phyloP scores from a whole-genome alignment of 1,139 yeast genomes.

The Debaryomycetaceae sp. region DNA sequence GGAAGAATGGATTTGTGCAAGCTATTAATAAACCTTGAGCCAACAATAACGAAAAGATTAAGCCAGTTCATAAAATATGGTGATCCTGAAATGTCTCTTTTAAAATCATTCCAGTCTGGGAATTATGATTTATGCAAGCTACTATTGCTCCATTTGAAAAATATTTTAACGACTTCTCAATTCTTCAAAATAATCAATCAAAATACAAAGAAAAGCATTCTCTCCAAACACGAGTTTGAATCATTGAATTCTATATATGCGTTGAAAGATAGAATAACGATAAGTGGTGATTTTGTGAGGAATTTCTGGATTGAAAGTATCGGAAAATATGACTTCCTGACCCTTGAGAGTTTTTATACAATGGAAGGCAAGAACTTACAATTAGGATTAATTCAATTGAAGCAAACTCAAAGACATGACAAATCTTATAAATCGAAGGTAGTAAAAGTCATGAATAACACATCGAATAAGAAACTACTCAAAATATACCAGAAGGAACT shows the following conservation, averaged over 20 bases:
- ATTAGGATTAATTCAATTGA: conserved; percentile 19
- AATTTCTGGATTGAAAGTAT: conserved; percentile 37
- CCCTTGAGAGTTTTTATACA: conserved; percentile 29
- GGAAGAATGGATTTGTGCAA: conserved; percentile 74
- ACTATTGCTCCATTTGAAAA: conserved; percentile 52
- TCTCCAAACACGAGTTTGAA: conserved; percentile 15
- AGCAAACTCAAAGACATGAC: conserved; percentile 8
- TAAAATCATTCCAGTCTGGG: conserved; percentile 64
- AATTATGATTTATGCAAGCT: conserved; percentile 63
- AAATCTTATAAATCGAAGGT: conserved; percentile 25
- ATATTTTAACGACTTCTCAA: conserved; percentile 34
- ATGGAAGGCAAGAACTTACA: conserved; percentile 33
- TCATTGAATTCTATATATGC: conserved; percentile 11
- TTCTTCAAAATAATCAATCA: conserved; percentile 42
- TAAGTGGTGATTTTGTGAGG: conserved; percentile 43
- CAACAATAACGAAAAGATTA: conserved; percentile 59
- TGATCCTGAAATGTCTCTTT: conserved; percentile 67
- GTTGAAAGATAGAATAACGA: conserved; percentile 17
- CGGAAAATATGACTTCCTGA: conserved; percentile 21
- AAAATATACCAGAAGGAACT: conserved; percentile 47
- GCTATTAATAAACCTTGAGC: conserved; percentile 64
- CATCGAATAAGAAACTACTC: conserved; percentile 19
- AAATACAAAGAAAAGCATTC: conserved; percentile 26
- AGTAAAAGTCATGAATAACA: conserved; percentile 19
- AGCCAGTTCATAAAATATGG: conserved; percentile 66